Percentiles rank a stretch among this genome's conserved stretches.
Evolutionary conservation across 2,329 filamentous ascomycete genomes (phyloP).

Genomic region (Drechslerella dactyloides): DNA sequence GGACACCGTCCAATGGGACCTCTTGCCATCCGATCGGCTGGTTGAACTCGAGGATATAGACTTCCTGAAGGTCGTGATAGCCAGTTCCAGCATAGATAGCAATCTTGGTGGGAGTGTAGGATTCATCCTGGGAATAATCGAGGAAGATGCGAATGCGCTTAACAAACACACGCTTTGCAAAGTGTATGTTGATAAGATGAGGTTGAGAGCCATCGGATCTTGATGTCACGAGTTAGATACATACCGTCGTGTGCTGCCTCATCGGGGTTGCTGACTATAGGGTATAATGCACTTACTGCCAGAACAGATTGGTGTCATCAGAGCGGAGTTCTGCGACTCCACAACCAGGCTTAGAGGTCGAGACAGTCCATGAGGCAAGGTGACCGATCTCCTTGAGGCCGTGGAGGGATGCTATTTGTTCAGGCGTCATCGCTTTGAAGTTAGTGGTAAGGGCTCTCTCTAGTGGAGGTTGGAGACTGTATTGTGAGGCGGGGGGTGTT

Average conservation of each 20-base stretch:
- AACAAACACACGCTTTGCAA: constrained; percentile 81
- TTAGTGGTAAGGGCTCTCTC: neutral
- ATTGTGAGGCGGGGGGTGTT: no score
- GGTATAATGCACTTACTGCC: constrained; percentile 68
- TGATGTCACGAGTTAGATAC: constrained; percentile 8
- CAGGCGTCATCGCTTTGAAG: constrained; percentile 12
- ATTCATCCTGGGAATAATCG: constrained; percentile 91
- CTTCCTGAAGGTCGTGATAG: constrained; percentile 88
- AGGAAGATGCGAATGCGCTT: constrained; percentile 81
- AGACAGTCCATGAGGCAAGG: constrained; percentile 81
- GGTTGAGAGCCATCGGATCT: constrained; percentile 84
- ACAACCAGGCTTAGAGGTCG: constrained; percentile 79
- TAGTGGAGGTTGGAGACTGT: no score
- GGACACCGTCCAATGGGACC: constrained; percentile 72
- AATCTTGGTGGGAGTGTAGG: constrained; percentile 94
- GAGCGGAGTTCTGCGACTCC: constrained; percentile 77
- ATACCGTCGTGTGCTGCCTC: no score
- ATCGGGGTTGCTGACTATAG: neutral
- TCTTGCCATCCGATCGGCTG: constrained; percentile 90
- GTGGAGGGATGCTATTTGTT: constrained; percentile 32
- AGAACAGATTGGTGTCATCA: constrained; percentile 75
- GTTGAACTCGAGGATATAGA: constrained; percentile 77
- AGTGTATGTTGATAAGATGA: constrained; percentile 81
- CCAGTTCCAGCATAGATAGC: constrained; percentile 86
- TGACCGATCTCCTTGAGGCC: constrained; percentile 83